Evolutionary conservation across 2,329 filamentous ascomycete genomes (phyloP).

Genomic region (Coccinonectria pachysandricola): DNA sequence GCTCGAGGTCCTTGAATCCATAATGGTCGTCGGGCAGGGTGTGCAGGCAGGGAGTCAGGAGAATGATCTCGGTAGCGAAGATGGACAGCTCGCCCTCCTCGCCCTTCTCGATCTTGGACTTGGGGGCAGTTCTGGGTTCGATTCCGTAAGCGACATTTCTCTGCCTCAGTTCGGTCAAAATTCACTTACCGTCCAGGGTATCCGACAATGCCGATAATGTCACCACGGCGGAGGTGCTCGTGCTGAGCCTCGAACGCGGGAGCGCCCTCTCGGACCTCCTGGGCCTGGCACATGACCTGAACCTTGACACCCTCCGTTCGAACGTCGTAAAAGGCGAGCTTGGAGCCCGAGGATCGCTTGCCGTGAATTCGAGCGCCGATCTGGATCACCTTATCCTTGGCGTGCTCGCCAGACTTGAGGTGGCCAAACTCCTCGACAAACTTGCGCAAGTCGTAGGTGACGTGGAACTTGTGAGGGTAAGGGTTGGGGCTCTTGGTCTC

Average conservation of each 20-base stretch:
- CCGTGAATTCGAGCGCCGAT: conserved; percentile 84
- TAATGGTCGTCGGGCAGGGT: conserved; percentile 69
- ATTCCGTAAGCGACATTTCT: conserved; percentile 10
- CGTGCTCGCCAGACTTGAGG: conserved; percentile 80
- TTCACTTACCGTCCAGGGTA: conserved; percentile 18
- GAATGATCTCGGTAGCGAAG: conserved; percentile 75
- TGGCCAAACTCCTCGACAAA: conserved; percentile 69
- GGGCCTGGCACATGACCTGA: conserved; percentile 86
- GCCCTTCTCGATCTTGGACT: conserved; percentile 74
- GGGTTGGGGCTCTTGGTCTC: conserved; percentile 29
- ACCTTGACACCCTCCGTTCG: conserved; percentile 50
- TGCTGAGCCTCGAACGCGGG: conserved; percentile 77
- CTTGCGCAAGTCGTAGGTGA: conserved; percentile 70
- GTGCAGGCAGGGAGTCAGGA: conserved; percentile 85
- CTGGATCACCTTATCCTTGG: conserved; percentile 63
- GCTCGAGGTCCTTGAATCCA: conserved; percentile 91
- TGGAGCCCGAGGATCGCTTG: conserved; percentile 70
- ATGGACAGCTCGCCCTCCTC: conserved; percentile 75
- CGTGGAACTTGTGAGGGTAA: conserved; percentile 86
- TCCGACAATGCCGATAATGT: conserved; percentile 61
- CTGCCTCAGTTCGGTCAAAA: background rate
- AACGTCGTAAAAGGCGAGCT: conserved; percentile 81
- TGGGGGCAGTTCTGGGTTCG: conserved; percentile 62
- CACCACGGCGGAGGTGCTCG: conserved; percentile 77
- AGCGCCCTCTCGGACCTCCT: conserved; percentile 59